Conservation (phyloP, 352 stramenopile species). For the Pilasporangium apinafurcum region DNA sequence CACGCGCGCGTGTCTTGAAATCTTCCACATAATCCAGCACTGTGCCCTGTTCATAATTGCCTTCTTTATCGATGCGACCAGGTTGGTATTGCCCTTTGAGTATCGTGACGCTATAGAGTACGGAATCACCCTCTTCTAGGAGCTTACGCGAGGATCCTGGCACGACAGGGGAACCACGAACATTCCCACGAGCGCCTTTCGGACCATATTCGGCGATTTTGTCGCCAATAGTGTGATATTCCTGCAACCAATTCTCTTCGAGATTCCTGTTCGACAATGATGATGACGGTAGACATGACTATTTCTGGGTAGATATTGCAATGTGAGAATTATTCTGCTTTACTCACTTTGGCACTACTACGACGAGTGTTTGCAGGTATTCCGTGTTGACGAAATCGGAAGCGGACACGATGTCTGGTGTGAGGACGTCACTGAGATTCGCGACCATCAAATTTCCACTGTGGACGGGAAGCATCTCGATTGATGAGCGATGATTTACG, state of each 20-base stretch:
- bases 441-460: slow-evolving; percentile 92
- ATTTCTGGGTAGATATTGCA: no score
- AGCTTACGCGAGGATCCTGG: slow-evolving; percentile 89
- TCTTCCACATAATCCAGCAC: slow-evolving; percentile 93
- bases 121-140: slow-evolving; percentile 89
- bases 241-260: slow-evolving; percentile 85
- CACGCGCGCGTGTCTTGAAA: slow-evolving; percentile 89
- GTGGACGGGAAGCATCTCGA: background rate
- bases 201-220: slow-evolving; percentile 89
- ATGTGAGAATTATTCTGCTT: background rate
- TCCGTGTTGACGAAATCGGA: slow-evolving; percentile 94
- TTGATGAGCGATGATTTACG: no score
- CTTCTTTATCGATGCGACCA: slow-evolving; percentile 79
- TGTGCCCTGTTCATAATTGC: slow-evolving; percentile 88
- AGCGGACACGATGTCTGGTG: slow-evolving; percentile 82
- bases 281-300: no score
- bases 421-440: slow-evolving; percentile 94
- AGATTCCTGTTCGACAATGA: slow-evolving; percentile 37
- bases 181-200: slow-evolving; percentile 85
- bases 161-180: slow-evolving; percentile 94
- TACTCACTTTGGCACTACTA: slow-evolving; percentile 89
- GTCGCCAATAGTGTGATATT: slow-evolving; percentile 85
- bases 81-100: slow-evolving; percentile 93
- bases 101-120: slow-evolving; percentile 94
- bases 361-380: slow-evolving; percentile 95